Evolutionary conservation across 345 rosid species (phyloP), one percentile per base, ranked within the genome.

Genomic region (Lepidium sativum): DNA sequence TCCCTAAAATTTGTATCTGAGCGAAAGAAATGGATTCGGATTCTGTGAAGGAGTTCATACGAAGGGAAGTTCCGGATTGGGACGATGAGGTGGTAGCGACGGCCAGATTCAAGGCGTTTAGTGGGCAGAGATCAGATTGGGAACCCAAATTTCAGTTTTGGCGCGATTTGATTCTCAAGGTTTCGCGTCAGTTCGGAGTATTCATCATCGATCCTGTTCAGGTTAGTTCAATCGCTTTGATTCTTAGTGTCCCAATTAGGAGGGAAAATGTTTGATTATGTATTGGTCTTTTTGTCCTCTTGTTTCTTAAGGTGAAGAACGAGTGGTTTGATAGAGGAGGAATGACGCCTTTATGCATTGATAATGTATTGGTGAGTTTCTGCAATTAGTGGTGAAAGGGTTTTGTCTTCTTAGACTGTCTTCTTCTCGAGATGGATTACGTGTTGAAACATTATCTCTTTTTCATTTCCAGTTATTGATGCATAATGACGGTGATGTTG

Each of bases 91-190:
- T 81, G 6, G 72, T 79, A 12, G 79, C 96, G 38, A 82, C 73
- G n/a, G 92, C 97, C 34, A 81, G 97, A 39, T 92, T 86, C 82
- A 89, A 92, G 67, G 96, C 92, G 4, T 89, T 92, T 53, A 86
- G 88, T 57, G 98, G 96, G 2, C 96, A 89, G 66, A 89, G 87
- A 80, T 81, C 86, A 58, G 97, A 92, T 64, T 92, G 98, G 98
- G 92, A 87, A 44, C 69, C 73, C 11, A 81, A 56, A 71, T 89
- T 70, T 84, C 80, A 55, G 14, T 89, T 89, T 69, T 89, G 98
- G 97, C 86, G 80, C 51, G 86, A 81, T 66, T 79, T 89, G 80
- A 87, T 89, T 45, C 44, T 86, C 64, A 78, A 75, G 64, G 72
- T 79, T 51, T 79, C 91, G 27, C 83, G 96, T 33, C 79, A 77